Percentiles rank a stretch among this genome's conserved stretches.
Evolutionary conservation across 164 flowering plant genomes (phyloP).

Genomic region (Euptelea pleiosperma): DNA sequence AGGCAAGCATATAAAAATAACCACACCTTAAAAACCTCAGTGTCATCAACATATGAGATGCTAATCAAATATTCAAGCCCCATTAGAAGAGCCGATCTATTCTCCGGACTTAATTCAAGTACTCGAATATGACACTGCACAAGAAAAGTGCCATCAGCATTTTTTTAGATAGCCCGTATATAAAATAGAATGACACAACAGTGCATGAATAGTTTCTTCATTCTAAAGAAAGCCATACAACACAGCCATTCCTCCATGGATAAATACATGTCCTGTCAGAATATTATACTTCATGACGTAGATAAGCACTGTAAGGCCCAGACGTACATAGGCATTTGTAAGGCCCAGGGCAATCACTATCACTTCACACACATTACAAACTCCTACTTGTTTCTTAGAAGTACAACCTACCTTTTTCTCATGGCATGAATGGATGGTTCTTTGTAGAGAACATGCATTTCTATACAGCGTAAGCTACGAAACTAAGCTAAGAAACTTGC

Average conservation of each 20-base stretch:
- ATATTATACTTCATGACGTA: too few species aligned
- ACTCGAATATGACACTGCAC: constrained; percentile 84
- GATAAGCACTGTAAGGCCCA: too few species aligned
- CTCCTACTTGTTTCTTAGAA: not conserved
- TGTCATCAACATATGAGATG: constrained; percentile 96
- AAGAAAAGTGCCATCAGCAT: not conserved
- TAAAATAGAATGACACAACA: too few species aligned
- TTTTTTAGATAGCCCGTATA: not conserved
- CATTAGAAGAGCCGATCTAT: constrained; percentile 54
- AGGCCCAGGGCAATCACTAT: not conserved
- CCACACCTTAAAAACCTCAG: constrained; percentile 91
- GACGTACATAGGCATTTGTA: too few species aligned
- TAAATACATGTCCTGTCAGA: too few species aligned
- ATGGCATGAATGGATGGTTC: not conserved
- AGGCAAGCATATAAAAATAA: not conserved
- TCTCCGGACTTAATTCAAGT: constrained; percentile 68
- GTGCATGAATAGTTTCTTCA: not conserved
- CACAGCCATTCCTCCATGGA: too few species aligned
- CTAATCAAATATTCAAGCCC: constrained; percentile 92
- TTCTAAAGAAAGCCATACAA: not conserved
- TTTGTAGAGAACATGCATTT: not conserved
- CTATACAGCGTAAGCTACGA: not conserved
- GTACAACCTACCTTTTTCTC: too few species aligned
- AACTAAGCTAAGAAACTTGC: constrained; percentile 26
- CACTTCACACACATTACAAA: not conserved